phyloP scores from a whole-genome alignment of 345 rosid species.

The Balakata baccata region DNA sequence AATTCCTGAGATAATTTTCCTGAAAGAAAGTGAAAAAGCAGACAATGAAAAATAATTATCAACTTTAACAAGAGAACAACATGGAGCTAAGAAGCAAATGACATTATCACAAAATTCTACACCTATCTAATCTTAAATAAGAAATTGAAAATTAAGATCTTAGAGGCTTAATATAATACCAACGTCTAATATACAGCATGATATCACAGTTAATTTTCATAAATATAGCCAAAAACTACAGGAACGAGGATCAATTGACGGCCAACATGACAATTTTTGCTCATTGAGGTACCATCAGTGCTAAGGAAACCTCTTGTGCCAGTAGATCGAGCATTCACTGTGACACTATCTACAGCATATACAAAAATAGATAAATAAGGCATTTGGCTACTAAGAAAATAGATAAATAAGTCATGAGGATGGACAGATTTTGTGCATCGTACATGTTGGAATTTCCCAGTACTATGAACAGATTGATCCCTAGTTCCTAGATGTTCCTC shows the following conservation, averaged over 20 bases:
- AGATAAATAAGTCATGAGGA: background rate
- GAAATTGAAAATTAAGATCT: background rate
- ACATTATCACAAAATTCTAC: background rate
- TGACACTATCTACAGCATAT: too few relatives aligned
- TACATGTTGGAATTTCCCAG: conserved; percentile 41
- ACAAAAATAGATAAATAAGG: background rate
- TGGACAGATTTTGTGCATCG: conserved; percentile 6
- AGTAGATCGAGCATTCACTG: background rate
- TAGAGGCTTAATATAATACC: background rate
- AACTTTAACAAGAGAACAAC: too few relatives aligned
- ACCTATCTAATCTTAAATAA: background rate
- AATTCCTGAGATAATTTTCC: conserved; percentile 20
- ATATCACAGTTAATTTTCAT: conserved; percentile 1
- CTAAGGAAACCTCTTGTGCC: background rate
- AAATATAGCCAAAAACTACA: conserved; percentile 7
- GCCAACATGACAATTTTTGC: background rate
- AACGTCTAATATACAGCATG: background rate
- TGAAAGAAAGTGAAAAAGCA: background rate
- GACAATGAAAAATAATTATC: background rate
- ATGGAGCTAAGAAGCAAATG: too few relatives aligned
- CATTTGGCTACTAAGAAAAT: background rate
- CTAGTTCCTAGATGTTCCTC: conserved; percentile 38
- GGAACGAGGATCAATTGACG: background rate
- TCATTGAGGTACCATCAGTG: background rate
- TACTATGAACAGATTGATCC: conserved; percentile 22